Conservation (phyloP, 768 basidiomycete genomes). For the Suillus bovinus region DNA sequence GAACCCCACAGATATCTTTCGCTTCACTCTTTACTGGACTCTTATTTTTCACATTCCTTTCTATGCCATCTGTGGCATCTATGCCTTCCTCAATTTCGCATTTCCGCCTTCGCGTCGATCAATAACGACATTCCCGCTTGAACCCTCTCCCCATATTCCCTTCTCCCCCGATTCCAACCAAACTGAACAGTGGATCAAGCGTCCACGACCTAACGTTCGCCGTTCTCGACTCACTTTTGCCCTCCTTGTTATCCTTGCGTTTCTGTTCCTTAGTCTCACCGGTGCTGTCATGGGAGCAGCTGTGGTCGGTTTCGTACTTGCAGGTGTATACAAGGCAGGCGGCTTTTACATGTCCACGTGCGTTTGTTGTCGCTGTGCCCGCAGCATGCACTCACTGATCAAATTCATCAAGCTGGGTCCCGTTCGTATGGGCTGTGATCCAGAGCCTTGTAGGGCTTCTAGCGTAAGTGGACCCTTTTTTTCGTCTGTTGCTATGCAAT, state of each 20-base stretch:
- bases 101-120: slow-evolving; percentile 34
- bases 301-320: slow-evolving; percentile 39
- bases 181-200: slow-evolving; percentile 15
- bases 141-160: background rate
- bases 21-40: slow-evolving; percentile 50
- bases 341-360: slow-evolving; percentile 44
- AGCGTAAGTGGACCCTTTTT: slow-evolving; percentile 30
- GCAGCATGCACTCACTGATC: background rate
- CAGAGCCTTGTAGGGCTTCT: slow-evolving; percentile 42
- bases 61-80: slow-evolving; percentile 39
- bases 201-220: slow-evolving; percentile 30
- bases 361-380: slow-evolving; percentile 16
- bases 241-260: slow-evolving; percentile 40
- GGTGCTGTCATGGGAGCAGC: slow-evolving; percentile 42
- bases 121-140: slow-evolving; percentile 8
- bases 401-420: slow-evolving; percentile 37
- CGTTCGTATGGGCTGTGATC: slow-evolving; percentile 43
- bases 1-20: slow-evolving; percentile 37
- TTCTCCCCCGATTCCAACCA: background rate
- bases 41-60: slow-evolving; percentile 46
- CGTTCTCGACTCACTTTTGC: slow-evolving; percentile 42
- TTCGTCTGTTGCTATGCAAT: background rate
- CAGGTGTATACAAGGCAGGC: slow-evolving; percentile 39
- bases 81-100: slow-evolving; percentile 43
- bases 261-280: slow-evolving; percentile 33